phyloP scores from a whole-genome alignment of 331 rosid species.

The Erythrophleum ivorense region DNA sequence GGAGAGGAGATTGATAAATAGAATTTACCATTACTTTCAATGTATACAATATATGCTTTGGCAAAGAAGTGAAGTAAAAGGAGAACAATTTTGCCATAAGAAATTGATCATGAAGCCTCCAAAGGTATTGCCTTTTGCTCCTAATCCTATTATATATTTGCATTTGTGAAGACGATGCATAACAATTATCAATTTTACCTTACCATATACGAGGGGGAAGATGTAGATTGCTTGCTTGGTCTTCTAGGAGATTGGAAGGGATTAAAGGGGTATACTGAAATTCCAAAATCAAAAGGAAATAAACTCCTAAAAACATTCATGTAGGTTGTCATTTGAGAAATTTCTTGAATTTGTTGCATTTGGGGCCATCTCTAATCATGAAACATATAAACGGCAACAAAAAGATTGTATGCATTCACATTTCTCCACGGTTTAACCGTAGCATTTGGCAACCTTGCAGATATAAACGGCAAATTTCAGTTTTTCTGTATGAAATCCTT shows the following conservation, averaged over 20 bases:
- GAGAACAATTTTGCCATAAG: conserved; percentile 19
- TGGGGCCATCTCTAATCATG: background rate
- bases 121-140: background rate
- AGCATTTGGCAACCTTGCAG: background rate
- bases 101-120: background rate
- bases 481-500: background rate
- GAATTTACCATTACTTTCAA: conserved; percentile 53
- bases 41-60: conserved; percentile 31
- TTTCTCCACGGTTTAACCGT: background rate
- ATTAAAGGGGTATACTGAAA: background rate
- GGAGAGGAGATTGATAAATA: conserved; percentile 45
- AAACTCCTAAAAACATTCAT: background rate
- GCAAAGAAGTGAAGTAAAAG: conserved; percentile 22
- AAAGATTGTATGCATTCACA: background rate
- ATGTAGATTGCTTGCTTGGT: background rate
- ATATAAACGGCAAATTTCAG: background rate
- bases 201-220: background rate
- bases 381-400: background rate
- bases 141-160: background rate
- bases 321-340: background rate
- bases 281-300: background rate
- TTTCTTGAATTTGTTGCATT: background rate
- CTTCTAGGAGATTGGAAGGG: background rate
- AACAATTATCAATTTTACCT: background rate
- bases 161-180: background rate